Base-by-base conservation (phyloP, 306 rosid genomes). In the Cicer yamashitae region DNA sequence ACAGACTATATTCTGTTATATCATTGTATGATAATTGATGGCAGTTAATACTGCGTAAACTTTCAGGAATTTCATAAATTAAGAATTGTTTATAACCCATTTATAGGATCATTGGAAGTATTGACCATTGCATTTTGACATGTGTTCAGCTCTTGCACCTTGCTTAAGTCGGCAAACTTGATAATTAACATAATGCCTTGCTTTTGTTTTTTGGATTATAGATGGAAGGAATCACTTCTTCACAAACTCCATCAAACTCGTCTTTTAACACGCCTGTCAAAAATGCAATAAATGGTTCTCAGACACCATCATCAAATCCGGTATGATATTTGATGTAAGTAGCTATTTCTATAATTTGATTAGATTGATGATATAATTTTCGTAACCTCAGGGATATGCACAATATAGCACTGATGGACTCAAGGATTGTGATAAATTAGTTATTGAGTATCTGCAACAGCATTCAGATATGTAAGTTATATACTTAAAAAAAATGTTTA, bases 381-480 rank as follows among this genome's bases (percentile, higher is more conserved):
- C 50, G 18, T 45, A 79, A 8, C 67, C 85, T 76, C 80, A 96
- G 99, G 74, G 56, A 45, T 82, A 89, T 69, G 87, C 86, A 54
- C 90, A 86, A 71, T 72, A 74, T 70, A 84, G 88, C 54, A 59
- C 73, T 64, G 94, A 89, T 88, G 99, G 84, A 38, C 82, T 78
- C 44, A 88, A 88, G 86, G 84, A 86, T 67, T 77, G 82, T 71
- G 90, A 87, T 82, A 89, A 96, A 67, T 76, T 90, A 83, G 87
- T 96, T 64, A 74, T 89, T 5, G 96, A 92, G 60, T 92, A 90
- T 82, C 84, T 96, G 75, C 82, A 86, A 68, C 94, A 89, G 82
- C 97, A 92, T 73, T 88, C 96, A 43, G 86, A 85, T 89, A 80
- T 80, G 99, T 90, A 75, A 88, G 96, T 87, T 48, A 54, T 62